phyloP scores from a whole-genome alignment of 305 asterid genomes.

The Ruellia speciosa region DNA sequence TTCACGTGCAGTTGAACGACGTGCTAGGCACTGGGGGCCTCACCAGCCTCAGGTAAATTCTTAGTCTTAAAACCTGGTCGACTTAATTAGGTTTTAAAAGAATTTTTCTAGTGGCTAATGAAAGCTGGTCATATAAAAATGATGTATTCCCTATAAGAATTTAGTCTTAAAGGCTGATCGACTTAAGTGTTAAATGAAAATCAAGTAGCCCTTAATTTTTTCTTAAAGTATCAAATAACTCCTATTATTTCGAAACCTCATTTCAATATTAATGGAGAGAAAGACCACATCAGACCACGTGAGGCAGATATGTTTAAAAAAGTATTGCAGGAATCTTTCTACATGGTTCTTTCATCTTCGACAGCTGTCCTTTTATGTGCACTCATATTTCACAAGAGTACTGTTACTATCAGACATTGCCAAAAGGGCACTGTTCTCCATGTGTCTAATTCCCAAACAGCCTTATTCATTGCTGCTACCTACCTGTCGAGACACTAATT shows the following conservation, averaged over 20 bases:
- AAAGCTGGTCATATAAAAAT: too few relatives aligned
- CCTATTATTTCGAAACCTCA: too few relatives aligned
- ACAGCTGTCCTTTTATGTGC: not conserved
- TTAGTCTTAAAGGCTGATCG: too few relatives aligned
- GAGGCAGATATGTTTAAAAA: too few relatives aligned
- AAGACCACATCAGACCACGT: too few relatives aligned
- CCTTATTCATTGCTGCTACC: not conserved
- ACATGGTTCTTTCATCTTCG: not conserved
- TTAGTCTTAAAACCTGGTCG: not conserved
- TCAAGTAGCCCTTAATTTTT: too few relatives aligned
- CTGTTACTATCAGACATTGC: not conserved
- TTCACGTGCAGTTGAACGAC: constrained; percentile 55
- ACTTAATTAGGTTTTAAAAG: too few relatives aligned
- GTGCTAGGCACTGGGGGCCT: constrained; percentile 29
- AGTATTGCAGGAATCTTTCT: not conserved
- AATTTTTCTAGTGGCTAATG: too few relatives aligned
- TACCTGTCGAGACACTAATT: not conserved
- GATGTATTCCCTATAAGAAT: too few relatives aligned
- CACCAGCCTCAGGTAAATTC: constrained; percentile 47
- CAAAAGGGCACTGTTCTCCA: not conserved
- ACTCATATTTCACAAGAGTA: not conserved
- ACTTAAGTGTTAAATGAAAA: too few relatives aligned
- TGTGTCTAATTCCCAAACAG: not conserved
- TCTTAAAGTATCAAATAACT: too few relatives aligned
- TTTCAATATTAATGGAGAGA: not conserved